Evolutionary conservation across 2,329 filamentous ascomycete species (phyloP).

Genomic region (Penicillium oxalicum): DNA sequence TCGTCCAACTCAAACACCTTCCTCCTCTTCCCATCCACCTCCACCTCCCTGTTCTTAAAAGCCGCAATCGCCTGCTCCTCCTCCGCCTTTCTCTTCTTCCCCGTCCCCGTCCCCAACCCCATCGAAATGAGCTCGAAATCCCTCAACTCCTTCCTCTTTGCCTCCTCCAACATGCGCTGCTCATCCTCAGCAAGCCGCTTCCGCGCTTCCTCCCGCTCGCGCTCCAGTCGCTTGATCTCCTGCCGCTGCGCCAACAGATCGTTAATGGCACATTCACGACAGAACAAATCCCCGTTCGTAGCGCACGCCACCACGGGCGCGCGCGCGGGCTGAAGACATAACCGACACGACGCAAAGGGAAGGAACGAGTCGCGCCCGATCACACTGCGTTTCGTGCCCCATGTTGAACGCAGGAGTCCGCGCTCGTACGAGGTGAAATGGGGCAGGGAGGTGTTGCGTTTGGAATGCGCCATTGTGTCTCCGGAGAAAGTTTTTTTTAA

Average conservation of each 20-base stretch:
- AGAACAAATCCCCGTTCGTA: conserved; percentile 79
- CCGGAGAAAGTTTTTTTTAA: no score
- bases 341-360: conserved; percentile 78
- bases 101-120: conserved; percentile 43
- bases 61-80: conserved; percentile 20
- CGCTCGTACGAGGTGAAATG: conserved; percentile 95
- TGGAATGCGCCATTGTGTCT: conserved; percentile 46
- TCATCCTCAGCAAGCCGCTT: conserved; percentile 58
- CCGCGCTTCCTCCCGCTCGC: conserved; percentile 55
- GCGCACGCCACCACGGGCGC: conserved; percentile 82
- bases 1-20: conserved; percentile 77
- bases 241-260: conserved; percentile 89
- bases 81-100: conserved; percentile 27
- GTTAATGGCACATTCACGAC: conserved; percentile 82
- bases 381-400: conserved; percentile 76
- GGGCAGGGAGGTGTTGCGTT: conserved; percentile 83
- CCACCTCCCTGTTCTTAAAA: conserved; percentile 38
- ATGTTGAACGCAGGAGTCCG: conserved; percentile 70
- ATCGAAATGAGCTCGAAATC: conserved; percentile 85
- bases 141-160: conserved; percentile 60
- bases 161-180: conserved; percentile 61
- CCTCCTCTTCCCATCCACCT: conserved; percentile 52
- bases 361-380: conserved; percentile 87
- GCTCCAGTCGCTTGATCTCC: conserved; percentile 78
- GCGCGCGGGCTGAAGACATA: conserved; percentile 76